These are phyloP conservation scores for Vachellia collinsii DNA, from an alignment of 306 rosid species.

Conservation along the genomic window DNA sequence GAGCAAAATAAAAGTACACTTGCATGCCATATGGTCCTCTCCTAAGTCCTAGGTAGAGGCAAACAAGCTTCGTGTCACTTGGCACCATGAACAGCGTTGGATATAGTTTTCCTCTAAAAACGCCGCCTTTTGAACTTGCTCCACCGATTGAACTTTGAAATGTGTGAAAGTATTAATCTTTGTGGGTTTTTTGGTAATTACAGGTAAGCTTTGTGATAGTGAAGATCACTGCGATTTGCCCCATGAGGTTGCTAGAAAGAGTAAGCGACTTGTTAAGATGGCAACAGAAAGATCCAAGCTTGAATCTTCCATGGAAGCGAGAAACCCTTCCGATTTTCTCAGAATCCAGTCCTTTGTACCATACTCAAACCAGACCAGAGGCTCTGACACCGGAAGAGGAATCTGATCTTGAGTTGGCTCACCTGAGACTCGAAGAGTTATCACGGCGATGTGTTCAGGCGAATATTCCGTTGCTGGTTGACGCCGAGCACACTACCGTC, in stretches of 20 bases:
- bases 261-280: conserved; percentile 84
- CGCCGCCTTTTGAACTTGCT: not conserved
- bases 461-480: conserved; percentile 65
- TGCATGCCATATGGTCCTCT: not conserved
- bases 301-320: conserved; percentile 78
- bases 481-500: conserved; percentile 80
- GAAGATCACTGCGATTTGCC: conserved; percentile 89
- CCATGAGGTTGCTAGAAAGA: conserved; percentile 64
- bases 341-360: conserved; percentile 65
- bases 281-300: conserved; percentile 71
- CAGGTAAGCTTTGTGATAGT: conserved; percentile 72
- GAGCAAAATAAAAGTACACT: not conserved
- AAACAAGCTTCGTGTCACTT: not conserved
- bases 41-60: too few relatives aligned
- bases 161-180: not conserved
- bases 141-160: not conserved
- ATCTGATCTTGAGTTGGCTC: conserved; percentile 60
- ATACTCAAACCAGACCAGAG: conserved; percentile 62
- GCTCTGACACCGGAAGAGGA: conserved; percentile 69
- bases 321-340: conserved; percentile 75
- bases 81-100: not conserved
- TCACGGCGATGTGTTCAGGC: conserved; percentile 59
- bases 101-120: not conserved
- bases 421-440: conserved; percentile 55
- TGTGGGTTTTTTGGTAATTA: not conserved